Evolutionary conservation across 2,329 filamentous ascomycete genomes (phyloP).

Genomic region (Ophiostoma ulmi): DNA sequence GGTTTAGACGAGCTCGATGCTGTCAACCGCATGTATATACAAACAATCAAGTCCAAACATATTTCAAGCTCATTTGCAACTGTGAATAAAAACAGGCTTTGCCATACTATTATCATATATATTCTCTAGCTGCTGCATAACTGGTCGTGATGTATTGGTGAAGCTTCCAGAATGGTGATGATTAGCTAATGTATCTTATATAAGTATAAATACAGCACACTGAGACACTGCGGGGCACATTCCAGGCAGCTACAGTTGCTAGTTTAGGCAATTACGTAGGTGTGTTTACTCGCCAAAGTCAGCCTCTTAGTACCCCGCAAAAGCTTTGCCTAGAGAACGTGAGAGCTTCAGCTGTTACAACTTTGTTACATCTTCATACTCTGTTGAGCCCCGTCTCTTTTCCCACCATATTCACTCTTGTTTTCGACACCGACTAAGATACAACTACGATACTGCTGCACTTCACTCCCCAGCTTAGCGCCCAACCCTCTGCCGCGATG

Average conservation of each 20-base stretch:
- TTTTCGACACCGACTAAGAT: neutral
- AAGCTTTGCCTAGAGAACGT: neutral
- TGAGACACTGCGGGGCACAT: conserved; percentile 6
- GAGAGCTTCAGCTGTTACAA: neutral
- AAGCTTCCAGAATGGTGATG: neutral
- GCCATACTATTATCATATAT: neutral
- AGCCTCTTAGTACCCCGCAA: neutral
- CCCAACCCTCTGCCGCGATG: conserved; percentile 32
- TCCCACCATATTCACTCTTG: too few relatives aligned
- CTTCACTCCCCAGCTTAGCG: neutral
- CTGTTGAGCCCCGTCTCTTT: neutral
- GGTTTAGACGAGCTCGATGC: neutral
- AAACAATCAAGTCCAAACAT: neutral
- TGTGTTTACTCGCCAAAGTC: conserved; percentile 1
- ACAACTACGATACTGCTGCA: neutral
- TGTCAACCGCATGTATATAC: neutral
- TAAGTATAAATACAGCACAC: neutral
- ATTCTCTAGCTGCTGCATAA: neutral
- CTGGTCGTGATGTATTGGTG: neutral
- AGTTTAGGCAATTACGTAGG: conserved; percentile 3
- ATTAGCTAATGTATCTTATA: neutral
- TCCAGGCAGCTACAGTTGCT: conserved; percentile 5
- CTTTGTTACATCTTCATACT: neutral
- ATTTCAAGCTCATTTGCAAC: too few relatives aligned
- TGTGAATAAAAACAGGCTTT: neutral